phyloP scores from a whole-genome alignment of 371 early-diverging fungal genomes.

The Mortierella sp. region DNA sequence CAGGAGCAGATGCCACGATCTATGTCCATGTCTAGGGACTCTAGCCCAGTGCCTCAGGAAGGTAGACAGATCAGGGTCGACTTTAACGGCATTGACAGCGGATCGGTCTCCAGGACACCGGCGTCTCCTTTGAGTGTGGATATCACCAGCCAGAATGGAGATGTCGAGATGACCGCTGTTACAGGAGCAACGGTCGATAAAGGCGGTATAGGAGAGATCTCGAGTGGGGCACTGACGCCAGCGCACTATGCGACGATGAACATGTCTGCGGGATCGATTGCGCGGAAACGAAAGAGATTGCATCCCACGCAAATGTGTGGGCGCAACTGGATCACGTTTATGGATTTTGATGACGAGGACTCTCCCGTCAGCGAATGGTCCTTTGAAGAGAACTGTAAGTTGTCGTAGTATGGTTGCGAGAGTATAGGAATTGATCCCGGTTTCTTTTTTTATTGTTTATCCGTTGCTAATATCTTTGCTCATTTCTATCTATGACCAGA shows the following conservation, averaged over 20 bases:
- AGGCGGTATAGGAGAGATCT: slow-evolving; percentile 7
- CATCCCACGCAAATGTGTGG: slow-evolving; percentile 54
- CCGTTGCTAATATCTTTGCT: background rate
- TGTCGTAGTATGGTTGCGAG: background rate
- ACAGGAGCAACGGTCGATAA: background rate
- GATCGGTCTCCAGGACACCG: slow-evolving; percentile 12
- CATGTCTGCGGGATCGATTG: slow-evolving; percentile 49
- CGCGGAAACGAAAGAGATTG: slow-evolving; percentile 48
- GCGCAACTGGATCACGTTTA: slow-evolving; percentile 50
- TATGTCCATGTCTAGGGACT: slow-evolving; percentile 17
- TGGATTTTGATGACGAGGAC: slow-evolving; percentile 48
- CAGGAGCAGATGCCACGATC: slow-evolving; percentile 13
- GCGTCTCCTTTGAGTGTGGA: slow-evolving; percentile 37
- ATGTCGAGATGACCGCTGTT: slow-evolving; percentile 34
- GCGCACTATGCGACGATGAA: slow-evolving; percentile 32
- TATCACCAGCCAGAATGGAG: slow-evolving; percentile 1
- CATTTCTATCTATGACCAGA: slow-evolving; percentile 30
- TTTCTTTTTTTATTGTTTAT: background rate
- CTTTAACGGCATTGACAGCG: slow-evolving; percentile 14
- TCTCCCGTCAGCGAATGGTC: slow-evolving; percentile 51
- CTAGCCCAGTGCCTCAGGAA: slow-evolving; percentile 22
- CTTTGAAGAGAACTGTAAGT: slow-evolving; percentile 46
- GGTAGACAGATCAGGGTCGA: slow-evolving; percentile 22
- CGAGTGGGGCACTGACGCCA: slow-evolving; percentile 39
- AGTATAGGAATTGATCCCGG: background rate